Percentiles rank a stretch among this genome's conserved stretches.
These are phyloP conservation scores for Neurospora intermedia DNA, from an alignment of 495 filamentous ascomycete genomes.

Conservation along the genomic window DNA sequence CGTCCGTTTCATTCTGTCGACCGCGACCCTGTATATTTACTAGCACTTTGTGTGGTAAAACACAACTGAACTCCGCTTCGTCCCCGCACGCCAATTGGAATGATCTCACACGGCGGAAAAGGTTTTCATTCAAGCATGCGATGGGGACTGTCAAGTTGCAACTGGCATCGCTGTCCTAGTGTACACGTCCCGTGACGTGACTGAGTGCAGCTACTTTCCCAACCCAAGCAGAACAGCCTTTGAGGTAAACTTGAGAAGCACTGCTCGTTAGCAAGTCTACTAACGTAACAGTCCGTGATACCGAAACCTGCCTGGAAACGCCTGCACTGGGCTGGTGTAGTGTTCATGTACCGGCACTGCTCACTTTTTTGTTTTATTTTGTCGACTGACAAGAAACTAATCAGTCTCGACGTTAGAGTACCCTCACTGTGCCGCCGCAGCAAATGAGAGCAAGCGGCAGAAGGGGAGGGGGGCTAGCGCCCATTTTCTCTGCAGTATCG, in stretches of 20 bases:
- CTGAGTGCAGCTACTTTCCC: not conserved
- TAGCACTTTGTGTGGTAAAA: not conserved
- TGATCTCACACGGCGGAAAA: not conserved
- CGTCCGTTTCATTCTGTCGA: slow-evolving; percentile 6
- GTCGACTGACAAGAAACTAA: not conserved
- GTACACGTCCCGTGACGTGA: not conserved
- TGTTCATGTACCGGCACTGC: not conserved
- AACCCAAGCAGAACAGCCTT: not conserved
- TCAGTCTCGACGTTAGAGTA: not conserved
- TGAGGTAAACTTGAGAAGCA: not conserved
- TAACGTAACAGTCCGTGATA: not conserved
- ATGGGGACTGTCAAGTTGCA: slow-evolving; percentile 1
- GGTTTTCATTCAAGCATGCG: not conserved
- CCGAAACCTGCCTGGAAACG: not conserved
- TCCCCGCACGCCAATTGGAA: not conserved
- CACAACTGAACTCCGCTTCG: not conserved
- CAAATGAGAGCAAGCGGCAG: not conserved
- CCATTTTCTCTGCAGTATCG: not conserved
- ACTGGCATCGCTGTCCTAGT: not conserved
- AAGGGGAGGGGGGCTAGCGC: not conserved
- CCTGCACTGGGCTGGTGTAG: not conserved
- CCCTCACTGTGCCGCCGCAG: not conserved
- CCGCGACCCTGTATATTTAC: slow-evolving; percentile 1
- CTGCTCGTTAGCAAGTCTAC: not conserved
- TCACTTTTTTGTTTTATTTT: not conserved